A percentile compares a stretch with the other conserved stretches of the same genome.
Evolutionary conservation across 176 grass and related monocot species (phyloP).

Genomic region (Carex pumila): DNA sequence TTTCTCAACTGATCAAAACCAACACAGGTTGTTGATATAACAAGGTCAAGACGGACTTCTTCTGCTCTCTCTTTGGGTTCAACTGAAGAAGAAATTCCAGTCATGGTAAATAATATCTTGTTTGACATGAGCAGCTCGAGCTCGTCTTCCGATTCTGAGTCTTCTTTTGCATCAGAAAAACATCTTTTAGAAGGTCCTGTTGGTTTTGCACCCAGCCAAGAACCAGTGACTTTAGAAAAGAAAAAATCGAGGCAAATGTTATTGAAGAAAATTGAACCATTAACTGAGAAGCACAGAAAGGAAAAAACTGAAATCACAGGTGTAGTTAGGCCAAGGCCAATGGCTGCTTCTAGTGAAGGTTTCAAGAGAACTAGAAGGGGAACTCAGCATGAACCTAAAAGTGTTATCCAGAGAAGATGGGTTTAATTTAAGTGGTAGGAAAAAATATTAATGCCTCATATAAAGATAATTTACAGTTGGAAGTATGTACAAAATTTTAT

Average conservation of each 20-base stretch:
- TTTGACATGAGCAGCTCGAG: conserved; percentile 78
- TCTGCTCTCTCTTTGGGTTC: conserved; percentile 24
- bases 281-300: conserved; percentile 33
- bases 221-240: neutral
- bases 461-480: neutral
- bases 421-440: neutral
- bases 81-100: conserved; percentile 30
- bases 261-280: neutral
- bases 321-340: conserved; percentile 34
- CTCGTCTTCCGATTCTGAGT: conserved; percentile 75
- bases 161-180: conserved; percentile 36
- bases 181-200: conserved; percentile 12
- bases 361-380: conserved; percentile 57
- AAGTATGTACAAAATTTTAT: neutral
- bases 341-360: conserved; percentile 33
- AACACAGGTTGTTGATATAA: conserved; percentile 66
- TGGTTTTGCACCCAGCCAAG: neutral
- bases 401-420: conserved; percentile 52
- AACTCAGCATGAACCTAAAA: conserved; percentile 34
- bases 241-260: neutral
- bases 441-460: neutral
- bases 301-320: conserved; percentile 24
- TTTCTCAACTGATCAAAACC: neutral
- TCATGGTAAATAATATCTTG: conserved; percentile 79
- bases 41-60: conserved; percentile 56